Base-by-base conservation (phyloP, 257 asterid species). In the Gynochthodes officinalis region DNA sequence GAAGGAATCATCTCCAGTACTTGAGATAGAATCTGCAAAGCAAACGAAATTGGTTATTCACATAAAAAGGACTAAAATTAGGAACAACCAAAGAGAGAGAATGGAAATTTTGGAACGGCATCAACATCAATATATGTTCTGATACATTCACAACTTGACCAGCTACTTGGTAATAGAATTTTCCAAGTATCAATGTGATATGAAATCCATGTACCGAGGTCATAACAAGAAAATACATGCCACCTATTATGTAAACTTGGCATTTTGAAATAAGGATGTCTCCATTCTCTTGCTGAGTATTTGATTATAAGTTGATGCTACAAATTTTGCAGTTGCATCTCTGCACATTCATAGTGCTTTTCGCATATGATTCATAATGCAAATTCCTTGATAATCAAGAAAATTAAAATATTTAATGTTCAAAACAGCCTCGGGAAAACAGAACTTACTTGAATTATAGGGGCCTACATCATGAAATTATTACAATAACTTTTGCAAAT, bases 1-100 rank as follows among this genome's bases (percentile, higher is more conserved):
- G 78, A 83, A n/a, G 99, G 99, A 70, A 86, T 62, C 88, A 80
- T 84, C 78, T 92, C 96, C 82, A 95, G 75, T 19, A 95, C 89
- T 30, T 82, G 76, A 46, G 86, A 72, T 61, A 95, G 82, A 76
- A 92, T 88, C 99, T 95, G 96, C 66, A 78, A 65, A 53, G 76
- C 68, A 25, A 58, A 75, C 76, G 74, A 77, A 64, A 73, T 57
- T 37, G 15, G 63, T 77, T 72, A 69, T 28, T 54, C 10, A 70
- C 27, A 53, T 25, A 13, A 52, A 13, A 64, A 48, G 39, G 81
- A 33, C 65, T 35, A 13, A 21, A 33, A 39, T 35, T 63, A 72
- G 59, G 37, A 57, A 67, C 42, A 67, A 78, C 49, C 27, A 53
- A 74, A 8, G 30, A 14, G 33, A 35, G 33, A 59, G 27, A 35